A percentile compares a stretch with the other conserved stretches of the same genome.
phyloP scores from a whole-genome alignment of 2,329 filamentous ascomycete species.

The Botrytis sinoallii region DNA sequence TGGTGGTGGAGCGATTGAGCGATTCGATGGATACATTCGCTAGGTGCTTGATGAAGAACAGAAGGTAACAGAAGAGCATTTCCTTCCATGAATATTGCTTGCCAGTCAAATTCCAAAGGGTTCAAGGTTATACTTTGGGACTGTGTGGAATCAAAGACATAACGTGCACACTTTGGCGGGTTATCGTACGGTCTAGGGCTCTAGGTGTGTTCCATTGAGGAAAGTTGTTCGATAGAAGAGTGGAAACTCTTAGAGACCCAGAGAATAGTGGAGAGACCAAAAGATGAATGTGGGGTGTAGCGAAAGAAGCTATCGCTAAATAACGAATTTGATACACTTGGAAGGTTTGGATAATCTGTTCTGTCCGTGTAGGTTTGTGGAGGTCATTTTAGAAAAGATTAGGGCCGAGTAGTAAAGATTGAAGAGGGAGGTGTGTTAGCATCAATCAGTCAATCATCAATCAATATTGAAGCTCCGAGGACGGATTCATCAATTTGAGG shows the following conservation, averaged over 20 bases:
- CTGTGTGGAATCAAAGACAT: not conserved
- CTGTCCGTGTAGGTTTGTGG: not conserved
- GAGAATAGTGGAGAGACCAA: not conserved
- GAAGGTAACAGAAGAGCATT: not conserved
- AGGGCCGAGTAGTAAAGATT: slow-evolving; percentile 1
- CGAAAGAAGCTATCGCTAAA: slow-evolving; percentile 2
- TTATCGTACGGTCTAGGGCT: not conserved
- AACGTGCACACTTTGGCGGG: not conserved
- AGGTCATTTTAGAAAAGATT: slow-evolving; percentile 13
- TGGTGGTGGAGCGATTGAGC: slow-evolving; percentile 1
- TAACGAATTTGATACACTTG: slow-evolving; percentile 4
- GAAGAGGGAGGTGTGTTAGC: not conserved
- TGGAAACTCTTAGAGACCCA: not conserved
- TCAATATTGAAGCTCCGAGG: slow-evolving; percentile 2
- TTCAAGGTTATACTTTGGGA: not conserved
- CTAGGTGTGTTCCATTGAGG: not conserved
- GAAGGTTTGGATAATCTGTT: not conserved
- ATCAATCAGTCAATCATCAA: not conserved
- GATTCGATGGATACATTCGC: not conserved
- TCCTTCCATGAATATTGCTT: not conserved
- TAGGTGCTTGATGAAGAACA: slow-evolving; percentile 1
- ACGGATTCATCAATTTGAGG: not conserved
- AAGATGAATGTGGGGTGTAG: not conserved
- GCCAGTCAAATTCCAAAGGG: too few species aligned
- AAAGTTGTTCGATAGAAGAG: not conserved